These are phyloP conservation scores for Pulveroboletus sp. DNA, from an alignment of 768 basidiomycete species.

Conservation along the genomic window DNA sequence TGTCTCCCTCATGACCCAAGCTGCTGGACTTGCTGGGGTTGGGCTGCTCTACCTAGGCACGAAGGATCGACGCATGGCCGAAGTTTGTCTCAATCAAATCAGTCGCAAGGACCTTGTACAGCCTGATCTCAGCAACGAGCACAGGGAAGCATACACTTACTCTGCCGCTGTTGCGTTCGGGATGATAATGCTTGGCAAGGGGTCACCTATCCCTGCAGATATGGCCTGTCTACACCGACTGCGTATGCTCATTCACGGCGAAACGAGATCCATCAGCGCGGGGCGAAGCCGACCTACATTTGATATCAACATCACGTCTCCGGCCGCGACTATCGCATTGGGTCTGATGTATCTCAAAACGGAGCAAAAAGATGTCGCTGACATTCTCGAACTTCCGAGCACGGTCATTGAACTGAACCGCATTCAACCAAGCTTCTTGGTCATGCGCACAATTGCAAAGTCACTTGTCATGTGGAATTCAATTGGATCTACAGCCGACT, in stretches of 20 bases:
- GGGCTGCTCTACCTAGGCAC: constrained; percentile 90
- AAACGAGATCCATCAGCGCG: constrained; percentile 42
- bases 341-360: constrained; percentile 93
- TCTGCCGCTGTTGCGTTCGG: constrained; percentile 90
- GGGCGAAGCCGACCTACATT: constrained; percentile 48
- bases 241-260: constrained; percentile 74
- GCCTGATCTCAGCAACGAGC: constrained; percentile 82
- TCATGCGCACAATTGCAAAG: constrained; percentile 75
- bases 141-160: constrained; percentile 90
- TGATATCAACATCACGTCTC: constrained; percentile 88
- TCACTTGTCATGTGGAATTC: constrained; percentile 85
- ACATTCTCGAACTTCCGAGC: constrained; percentile 79
- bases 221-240: constrained; percentile 64
- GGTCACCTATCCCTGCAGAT: constrained; percentile 76
- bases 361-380: constrained; percentile 80
- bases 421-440: constrained; percentile 84
- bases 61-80: constrained; percentile 87
- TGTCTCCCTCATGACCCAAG: constrained; percentile 85
- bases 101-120: constrained; percentile 73
- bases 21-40: constrained; percentile 82
- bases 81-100: constrained; percentile 85
- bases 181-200: constrained; percentile 93
- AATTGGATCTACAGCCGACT: constrained; percentile 68
- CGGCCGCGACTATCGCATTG: constrained; percentile 86
- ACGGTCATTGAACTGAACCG: constrained; percentile 77